Evolutionary conservation across 2,329 filamentous ascomycete species (phyloP), one percentile per base, ranked within the genome.

Genomic region (Chalara sp.): DNA sequence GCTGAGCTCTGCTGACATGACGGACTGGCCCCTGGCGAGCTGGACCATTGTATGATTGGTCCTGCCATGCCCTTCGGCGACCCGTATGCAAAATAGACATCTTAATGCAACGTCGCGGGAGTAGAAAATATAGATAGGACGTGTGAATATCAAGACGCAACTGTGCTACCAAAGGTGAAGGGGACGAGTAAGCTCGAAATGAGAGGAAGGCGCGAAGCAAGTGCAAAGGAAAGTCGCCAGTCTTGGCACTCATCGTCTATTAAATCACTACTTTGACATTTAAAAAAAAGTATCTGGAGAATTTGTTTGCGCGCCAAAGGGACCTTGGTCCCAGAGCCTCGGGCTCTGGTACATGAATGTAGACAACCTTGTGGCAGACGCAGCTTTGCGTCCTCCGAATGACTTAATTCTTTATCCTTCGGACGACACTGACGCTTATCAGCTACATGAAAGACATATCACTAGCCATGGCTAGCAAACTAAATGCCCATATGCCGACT

Each of bases 1-100:
- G 79, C 71, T 74, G 72, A 54, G 80, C 80, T 70, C 73, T 73
- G 73, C 76, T 83, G 53, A 72, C 68, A 61, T 69, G 66, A 53
- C 68, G 69, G 51, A 68, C 61, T 32, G 66, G 60, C 49, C 62
- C 61, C 60, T 66, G 62, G 61, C 63, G 58, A 39, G 63, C 44
- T 60, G 61, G 61, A 43, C 61, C 61, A 57, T 60, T 63, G 44
- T 65, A 65, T 21, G 46, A 55, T 29, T 54, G 50, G 58, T 65
- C 60, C 42, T 56, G 44, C 46, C 57, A 62, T 35, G 60, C 57
- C 44, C 57, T 59, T 40, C 62, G 60, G n/a, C 61, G 56, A 10
- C 64, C 63, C 35, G 52, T 61, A 56, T 61, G 58, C 44, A 65
- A 55, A 40, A 63, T 50, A 39, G 56, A 51, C 58, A 63, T 64